phyloP scores from a whole-genome alignment of 1,284 basidiomycete genomes.

The Inonotus obliquus region DNA sequence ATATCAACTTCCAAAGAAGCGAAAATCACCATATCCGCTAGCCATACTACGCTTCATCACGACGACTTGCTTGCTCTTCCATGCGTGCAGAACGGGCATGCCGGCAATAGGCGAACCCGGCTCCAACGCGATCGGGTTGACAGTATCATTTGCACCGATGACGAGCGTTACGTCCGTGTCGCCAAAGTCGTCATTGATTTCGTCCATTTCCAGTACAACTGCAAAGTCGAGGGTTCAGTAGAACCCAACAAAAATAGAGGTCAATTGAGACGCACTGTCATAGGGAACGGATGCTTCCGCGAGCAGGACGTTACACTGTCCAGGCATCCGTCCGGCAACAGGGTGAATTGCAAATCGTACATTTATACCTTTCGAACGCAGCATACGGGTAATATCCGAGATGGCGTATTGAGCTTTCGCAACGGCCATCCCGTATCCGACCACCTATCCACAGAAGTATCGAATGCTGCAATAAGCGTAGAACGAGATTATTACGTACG shows the following conservation, averaged over 20 bases:
- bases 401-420: slow-evolving; percentile 87
- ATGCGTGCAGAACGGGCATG: slow-evolving; percentile 85
- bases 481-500: slow-evolving; percentile 34
- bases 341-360: slow-evolving; percentile 50
- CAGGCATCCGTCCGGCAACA: slow-evolving; percentile 66
- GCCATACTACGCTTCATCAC: slow-evolving; percentile 89
- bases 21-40: slow-evolving; percentile 63
- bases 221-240: background rate
- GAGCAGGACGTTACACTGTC: slow-evolving; percentile 82
- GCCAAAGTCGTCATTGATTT: slow-evolving; percentile 85
- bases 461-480: background rate
- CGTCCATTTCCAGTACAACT: slow-evolving; percentile 89
- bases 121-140: slow-evolving; percentile 86
- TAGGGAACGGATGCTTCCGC: slow-evolving; percentile 87
- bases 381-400: slow-evolving; percentile 70
- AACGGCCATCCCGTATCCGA: slow-evolving; percentile 86
- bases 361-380: slow-evolving; percentile 68
- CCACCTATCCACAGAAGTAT: slow-evolving; percentile 44
- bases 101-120: slow-evolving; percentile 81
- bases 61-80: slow-evolving; percentile 87
- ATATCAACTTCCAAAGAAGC: background rate
- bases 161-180: slow-evolving; percentile 82
- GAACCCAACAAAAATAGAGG: background rate
- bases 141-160: slow-evolving; percentile 87
- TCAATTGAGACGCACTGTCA: slow-evolving; percentile 51